A percentile compares a stretch with the other conserved stretches of the same genome.
Conservation (phyloP, 352 stramenopile genomes). For the Phytophthora boehmeriae region DNA sequence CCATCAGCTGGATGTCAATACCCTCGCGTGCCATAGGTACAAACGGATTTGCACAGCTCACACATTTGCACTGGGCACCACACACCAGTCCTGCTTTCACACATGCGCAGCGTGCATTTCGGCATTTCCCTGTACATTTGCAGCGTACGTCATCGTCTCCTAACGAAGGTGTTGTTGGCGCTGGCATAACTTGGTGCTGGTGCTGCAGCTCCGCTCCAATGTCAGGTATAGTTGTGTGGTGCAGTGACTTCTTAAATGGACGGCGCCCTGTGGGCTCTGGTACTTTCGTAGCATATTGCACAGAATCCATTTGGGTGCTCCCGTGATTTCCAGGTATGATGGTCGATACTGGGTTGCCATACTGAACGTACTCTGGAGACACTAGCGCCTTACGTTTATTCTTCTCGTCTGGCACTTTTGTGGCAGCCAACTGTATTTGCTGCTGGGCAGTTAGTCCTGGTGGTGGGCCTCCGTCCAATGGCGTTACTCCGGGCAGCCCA, state of each 20-base stretch:
- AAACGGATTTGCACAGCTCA: slow-evolving; percentile 81
- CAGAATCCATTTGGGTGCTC: slow-evolving; percentile 31
- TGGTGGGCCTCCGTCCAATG: neutral
- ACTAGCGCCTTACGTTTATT: slow-evolving; percentile 86
- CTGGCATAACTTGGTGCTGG: slow-evolving; percentile 3
- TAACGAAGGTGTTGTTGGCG: slow-evolving; percentile 2
- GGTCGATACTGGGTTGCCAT: slow-evolving; percentile 36
- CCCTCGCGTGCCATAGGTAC: slow-evolving; percentile 71
- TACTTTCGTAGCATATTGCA: slow-evolving; percentile 59
- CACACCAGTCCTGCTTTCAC: slow-evolving; percentile 86
- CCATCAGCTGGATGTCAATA: slow-evolving; percentile 74
- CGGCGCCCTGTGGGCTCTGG: slow-evolving; percentile 62
- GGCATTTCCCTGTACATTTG: slow-evolving; percentile 86
- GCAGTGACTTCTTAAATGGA: slow-evolving; percentile 70
- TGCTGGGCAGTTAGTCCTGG: slow-evolving; percentile 43
- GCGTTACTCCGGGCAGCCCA: neutral
- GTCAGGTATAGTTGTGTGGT: slow-evolving; percentile 36
- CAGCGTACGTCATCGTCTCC: slow-evolving; percentile 54
- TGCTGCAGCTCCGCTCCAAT: slow-evolving; percentile 13
- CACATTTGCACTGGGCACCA: slow-evolving; percentile 78
- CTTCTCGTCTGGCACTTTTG: slow-evolving; percentile 64
- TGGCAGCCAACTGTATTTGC: slow-evolving; percentile 47
- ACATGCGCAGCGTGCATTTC: slow-evolving; percentile 81
- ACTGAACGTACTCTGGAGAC: slow-evolving; percentile 85
- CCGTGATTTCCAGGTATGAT: slow-evolving; percentile 6